Conservation (phyloP, 139 green algal genomes). For the Chlorella sp. region DNA sequence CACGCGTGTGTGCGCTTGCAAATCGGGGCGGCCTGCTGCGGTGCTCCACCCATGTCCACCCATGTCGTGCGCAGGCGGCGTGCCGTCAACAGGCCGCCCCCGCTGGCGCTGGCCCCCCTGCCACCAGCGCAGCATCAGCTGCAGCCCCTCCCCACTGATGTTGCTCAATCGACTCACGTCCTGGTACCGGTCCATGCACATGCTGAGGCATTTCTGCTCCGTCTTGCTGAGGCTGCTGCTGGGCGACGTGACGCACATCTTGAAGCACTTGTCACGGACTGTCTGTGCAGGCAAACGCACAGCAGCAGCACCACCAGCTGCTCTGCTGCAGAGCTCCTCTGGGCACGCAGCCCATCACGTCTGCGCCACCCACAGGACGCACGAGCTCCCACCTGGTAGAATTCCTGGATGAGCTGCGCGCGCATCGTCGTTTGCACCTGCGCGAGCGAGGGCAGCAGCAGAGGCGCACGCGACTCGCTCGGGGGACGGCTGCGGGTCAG, state of each 20-base stretch:
- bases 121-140: no score
- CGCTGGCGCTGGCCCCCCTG: no score
- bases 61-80: no score
- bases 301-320: no score
- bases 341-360: not conserved
- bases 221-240: slow-evolving; percentile 74
- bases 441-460: slow-evolving; percentile 9
- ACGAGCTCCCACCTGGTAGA: slow-evolving; percentile 37
- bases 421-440: slow-evolving; percentile 40
- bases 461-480: slow-evolving; percentile 12
- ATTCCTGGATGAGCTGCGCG: slow-evolving; percentile 47
- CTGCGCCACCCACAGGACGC: not conserved
- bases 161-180: no score
- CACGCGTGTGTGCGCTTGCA: no score
- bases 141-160: no score
- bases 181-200: slow-evolving; percentile 87
- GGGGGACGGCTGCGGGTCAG: not conserved
- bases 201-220: slow-evolving; percentile 82
- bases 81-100: no score
- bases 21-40: no score
- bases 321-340: not conserved
- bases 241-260: slow-evolving; percentile 83
- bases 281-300: slow-evolving; percentile 54
- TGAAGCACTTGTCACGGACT: slow-evolving; percentile 93
- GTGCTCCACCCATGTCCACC: no score